Percentiles rank a stretch among this genome's conserved stretches.
Conservation (phyloP, 805 yeast species). For the Cephaloascus albidus region DNA sequence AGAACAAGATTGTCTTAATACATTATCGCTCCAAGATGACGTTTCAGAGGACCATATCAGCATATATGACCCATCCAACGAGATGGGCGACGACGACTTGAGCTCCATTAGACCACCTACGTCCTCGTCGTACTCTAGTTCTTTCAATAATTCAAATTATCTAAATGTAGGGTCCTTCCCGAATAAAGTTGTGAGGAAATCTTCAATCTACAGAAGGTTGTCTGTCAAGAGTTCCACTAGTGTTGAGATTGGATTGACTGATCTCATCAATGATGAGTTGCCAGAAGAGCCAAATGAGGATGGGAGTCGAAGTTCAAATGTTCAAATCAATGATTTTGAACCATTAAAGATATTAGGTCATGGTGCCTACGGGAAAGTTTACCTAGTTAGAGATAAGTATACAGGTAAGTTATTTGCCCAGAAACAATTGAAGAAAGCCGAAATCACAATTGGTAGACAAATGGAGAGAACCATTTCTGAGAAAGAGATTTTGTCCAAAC, state of each 20-base stretch:
- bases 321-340: constrained; percentile 46
- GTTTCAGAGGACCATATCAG: neutral
- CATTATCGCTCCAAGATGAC: neutral
- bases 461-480: constrained; percentile 78
- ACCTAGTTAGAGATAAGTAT: constrained; percentile 56
- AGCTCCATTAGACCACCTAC: neutral
- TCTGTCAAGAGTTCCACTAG: constrained; percentile 6
- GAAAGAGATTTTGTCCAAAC: constrained; percentile 58
- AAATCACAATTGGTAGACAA: constrained; percentile 53
- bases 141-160: neutral
- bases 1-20: neutral
- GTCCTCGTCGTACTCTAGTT: neutral
- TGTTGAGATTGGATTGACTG: neutral
- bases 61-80: neutral
- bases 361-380: constrained; percentile 86
- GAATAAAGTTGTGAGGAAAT: constrained; percentile 4
- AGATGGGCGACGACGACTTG: neutral
- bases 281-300: neutral
- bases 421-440: constrained; percentile 77
- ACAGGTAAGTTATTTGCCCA: constrained; percentile 72
- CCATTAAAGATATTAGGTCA: constrained; percentile 73
- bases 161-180: neutral
- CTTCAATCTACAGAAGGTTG: constrained; percentile 9
- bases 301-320: neutral
- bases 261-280: neutral